These are phyloP conservation scores for Pythium phragmiticola DNA, from an alignment of 352 stramenopile genomes.

Conservation along the genomic window DNA sequence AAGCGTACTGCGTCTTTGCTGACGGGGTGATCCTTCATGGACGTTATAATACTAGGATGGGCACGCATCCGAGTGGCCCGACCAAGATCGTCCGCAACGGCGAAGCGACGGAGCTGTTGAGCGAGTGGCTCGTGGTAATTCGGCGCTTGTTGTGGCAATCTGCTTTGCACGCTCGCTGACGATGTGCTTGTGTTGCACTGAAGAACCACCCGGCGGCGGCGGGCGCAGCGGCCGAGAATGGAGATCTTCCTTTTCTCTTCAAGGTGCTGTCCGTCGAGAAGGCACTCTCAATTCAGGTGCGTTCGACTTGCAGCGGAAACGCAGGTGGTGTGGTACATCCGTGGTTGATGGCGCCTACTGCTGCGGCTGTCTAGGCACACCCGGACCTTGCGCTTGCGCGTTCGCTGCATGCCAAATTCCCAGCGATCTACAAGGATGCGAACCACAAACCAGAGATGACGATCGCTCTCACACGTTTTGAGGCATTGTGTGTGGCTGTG, in stretches of 20 bases:
- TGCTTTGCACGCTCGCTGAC: background rate
- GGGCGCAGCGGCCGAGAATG: constrained; percentile 31
- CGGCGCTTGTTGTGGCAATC: background rate
- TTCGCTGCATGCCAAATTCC: constrained; percentile 82
- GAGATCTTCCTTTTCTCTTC: constrained; percentile 97
- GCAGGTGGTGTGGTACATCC: background rate
- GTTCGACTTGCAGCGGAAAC: background rate
- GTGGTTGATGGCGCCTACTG: background rate
- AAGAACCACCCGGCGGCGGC: constrained; percentile 42
- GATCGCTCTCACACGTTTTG: constrained; percentile 96
- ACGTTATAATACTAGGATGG: constrained; percentile 67
- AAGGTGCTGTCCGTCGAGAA: constrained; percentile 98
- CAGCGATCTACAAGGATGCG: constrained; percentile 95
- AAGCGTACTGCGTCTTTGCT: background rate
- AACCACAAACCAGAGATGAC: constrained; percentile 99
- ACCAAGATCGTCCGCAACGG: constrained; percentile 64
- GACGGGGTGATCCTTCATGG: background rate
- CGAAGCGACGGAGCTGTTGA: constrained; percentile 49
- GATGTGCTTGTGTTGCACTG: constrained; percentile 16
- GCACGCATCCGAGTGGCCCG: constrained; percentile 93
- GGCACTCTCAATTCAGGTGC: constrained; percentile 95
- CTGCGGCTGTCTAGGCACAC: constrained; percentile 45
- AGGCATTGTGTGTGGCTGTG: constrained; percentile 80
- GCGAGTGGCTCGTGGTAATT: constrained; percentile 62
- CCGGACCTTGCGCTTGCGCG: constrained; percentile 81